Evolutionary conservation across 139 green algal species (phyloP), one percentile per base, ranked within the genome.

Genomic region (Tetradesmus obliquus): DNA sequence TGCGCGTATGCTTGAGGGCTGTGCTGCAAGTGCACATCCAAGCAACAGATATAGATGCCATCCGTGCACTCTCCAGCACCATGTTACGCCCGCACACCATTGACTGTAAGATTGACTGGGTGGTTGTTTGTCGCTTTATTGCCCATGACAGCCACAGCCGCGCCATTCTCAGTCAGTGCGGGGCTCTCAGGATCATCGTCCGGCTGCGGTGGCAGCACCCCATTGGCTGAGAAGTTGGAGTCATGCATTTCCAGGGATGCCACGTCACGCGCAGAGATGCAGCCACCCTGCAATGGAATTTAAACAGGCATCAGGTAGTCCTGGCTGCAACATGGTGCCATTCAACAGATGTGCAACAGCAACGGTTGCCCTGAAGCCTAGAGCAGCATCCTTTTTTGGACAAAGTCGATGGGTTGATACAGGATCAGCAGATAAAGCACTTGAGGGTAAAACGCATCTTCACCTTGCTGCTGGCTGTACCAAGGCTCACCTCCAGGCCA

Each of bases 181-280:
- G 32, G 32, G 32, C 32, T 45, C 32, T 45, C 32, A 45, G 32
- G 32, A 45, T 45, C 32, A 45, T 45, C 32, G 1, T 45, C 32
- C 32, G 32, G 32, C 4, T 24, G 4, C 4, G 81, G 81, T 7
- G 81, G 81, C 81, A 86, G 17, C 55, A 54, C 15, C 5, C 83
- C 83, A 76, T 88, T 88, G 57, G 17, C 53, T 19, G 83, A 76
- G 22, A 88, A 88, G 83, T 76, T 88, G 17, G 3, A 76, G 83
- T 54, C 5, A 55, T 12, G 19, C n/a, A 88, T 15, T 8, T 1
- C 13, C 6, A 88, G 55, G 2, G 32, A 24, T 55, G 7, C 55
- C 17, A 88, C 83, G 53, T 88, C 83, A n/a, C 55, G 10, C n/a
- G 53, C 79, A 84, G 79, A 22, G 19, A 81, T 12, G 72, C 19